phyloP scores from a whole-genome alignment of 1,284 basidiomycete genomes.

The Ceratobasidium sp. region DNA sequence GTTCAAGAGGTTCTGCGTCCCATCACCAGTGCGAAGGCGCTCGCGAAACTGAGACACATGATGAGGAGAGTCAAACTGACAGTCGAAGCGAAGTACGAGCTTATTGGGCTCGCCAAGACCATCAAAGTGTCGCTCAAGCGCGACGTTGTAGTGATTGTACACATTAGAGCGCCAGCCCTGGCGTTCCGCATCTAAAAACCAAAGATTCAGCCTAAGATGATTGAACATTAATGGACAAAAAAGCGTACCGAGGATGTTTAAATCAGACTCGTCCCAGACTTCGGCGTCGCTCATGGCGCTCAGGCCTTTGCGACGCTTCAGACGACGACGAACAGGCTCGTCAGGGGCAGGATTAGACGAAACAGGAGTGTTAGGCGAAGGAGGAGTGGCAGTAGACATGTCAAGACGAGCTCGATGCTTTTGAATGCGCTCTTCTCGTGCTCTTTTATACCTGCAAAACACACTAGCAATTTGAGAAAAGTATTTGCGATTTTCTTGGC shows the following conservation, averaged over 20 bases:
- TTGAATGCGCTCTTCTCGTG: background rate
- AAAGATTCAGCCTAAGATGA: background rate
- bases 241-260: background rate
- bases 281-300: background rate
- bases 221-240: background rate
- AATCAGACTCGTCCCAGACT: background rate
- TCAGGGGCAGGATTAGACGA: background rate
- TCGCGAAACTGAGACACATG: conserved; percentile 1
- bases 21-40: conserved; percentile 5
- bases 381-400: background rate
- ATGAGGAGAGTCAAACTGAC: background rate
- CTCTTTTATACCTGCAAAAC: background rate
- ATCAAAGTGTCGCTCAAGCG: background rate
- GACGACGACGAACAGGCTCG: background rate
- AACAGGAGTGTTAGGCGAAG: background rate
- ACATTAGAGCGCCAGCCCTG: conserved; percentile 1
- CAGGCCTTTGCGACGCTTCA: conserved; percentile 14
- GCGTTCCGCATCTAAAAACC: background rate
- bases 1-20: background rate
- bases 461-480: background rate
- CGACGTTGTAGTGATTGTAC: conserved; percentile 14
- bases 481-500: background rate
- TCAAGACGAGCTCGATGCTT: background rate
- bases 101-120: background rate
- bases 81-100: conserved; percentile 13